A percentile compares a stretch with the other conserved stretches of the same genome.
These are phyloP conservation scores for Alliaria petiolata DNA, from an alignment of 345 rosid species.

Conservation along the genomic window DNA sequence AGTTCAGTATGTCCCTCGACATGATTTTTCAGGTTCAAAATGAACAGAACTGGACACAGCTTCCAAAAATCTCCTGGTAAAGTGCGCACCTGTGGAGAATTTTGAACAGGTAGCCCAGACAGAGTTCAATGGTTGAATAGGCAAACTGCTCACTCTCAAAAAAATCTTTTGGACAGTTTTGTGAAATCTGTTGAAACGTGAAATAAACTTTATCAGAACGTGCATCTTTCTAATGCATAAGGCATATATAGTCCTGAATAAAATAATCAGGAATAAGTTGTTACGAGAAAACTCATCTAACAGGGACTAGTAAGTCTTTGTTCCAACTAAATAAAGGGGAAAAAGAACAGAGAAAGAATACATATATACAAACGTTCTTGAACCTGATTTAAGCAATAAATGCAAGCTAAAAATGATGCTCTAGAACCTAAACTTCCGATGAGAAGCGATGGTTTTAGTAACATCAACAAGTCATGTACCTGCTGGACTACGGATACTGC, in stretches of 20 bases:
- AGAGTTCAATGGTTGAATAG: slow-evolving; percentile 62
- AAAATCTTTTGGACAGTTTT: slow-evolving; percentile 71
- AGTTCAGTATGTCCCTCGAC: slow-evolving; percentile 15
- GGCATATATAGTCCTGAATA: not conserved
- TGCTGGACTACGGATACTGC: slow-evolving; percentile 75
- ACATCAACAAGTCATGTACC: slow-evolving; percentile 43
- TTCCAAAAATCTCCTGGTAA: slow-evolving; percentile 4
- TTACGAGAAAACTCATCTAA: slow-evolving; percentile 3
- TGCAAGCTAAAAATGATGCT: not conserved
- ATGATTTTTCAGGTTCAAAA: slow-evolving; percentile 5
- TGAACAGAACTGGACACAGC: not conserved
- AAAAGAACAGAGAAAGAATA: slow-evolving; percentile 6
- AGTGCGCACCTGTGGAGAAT: slow-evolving; percentile 51
- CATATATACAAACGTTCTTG: not conserved
- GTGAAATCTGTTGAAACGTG: slow-evolving; percentile 56
- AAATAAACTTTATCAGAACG: slow-evolving; percentile 8
- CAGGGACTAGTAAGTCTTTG: not conserved
- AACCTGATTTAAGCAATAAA: not conserved
- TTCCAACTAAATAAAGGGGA: not conserved
- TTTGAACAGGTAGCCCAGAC: slow-evolving; percentile 66
- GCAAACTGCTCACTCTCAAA: slow-evolving; percentile 55
- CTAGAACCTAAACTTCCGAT: slow-evolving; percentile 4
- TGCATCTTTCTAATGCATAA: slow-evolving; percentile 1
- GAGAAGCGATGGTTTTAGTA: not conserved
- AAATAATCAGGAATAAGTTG: not conserved